These are phyloP conservation scores for Rubia tinctorum DNA, from an alignment of 305 asterid species.

Conservation along the genomic window DNA sequence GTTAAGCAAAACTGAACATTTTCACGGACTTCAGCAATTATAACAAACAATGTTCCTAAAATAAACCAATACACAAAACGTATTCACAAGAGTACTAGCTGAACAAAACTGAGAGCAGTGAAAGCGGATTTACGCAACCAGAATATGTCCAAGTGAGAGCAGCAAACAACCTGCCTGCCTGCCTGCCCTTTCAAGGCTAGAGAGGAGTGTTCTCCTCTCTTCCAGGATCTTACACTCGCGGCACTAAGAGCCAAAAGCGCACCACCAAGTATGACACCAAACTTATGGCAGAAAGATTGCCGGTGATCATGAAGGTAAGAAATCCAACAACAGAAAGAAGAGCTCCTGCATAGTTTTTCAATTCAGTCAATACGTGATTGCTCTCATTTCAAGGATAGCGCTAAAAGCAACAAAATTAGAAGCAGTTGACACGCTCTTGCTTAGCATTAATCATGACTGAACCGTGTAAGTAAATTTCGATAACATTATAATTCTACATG, in stretches of 20 bases:
- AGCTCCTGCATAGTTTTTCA: slow-evolving; percentile 49
- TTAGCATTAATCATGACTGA: slow-evolving; percentile 40
- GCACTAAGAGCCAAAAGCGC: slow-evolving; percentile 79
- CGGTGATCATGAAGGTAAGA: slow-evolving; percentile 80
- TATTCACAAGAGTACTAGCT: no score
- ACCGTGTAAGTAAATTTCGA: no score
- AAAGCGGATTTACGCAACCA: background rate
- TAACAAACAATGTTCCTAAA: no score
- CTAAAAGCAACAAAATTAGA: background rate
- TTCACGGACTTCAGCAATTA: no score
- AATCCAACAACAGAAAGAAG: slow-evolving; percentile 78
- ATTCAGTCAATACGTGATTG: slow-evolving; percentile 13
- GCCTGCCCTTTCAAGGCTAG: slow-evolving; percentile 78
- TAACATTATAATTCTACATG: no score
- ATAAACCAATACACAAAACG: no score
- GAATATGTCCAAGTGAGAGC: background rate
- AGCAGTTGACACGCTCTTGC: slow-evolving; percentile 6
- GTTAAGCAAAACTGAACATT: no score
- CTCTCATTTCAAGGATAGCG: background rate
- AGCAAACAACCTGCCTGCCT: no score
- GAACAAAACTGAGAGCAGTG: background rate
- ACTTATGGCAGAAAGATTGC: slow-evolving; percentile 83
- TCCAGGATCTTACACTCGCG: slow-evolving; percentile 82
- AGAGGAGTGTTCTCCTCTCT: slow-evolving; percentile 58
- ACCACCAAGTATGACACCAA: slow-evolving; percentile 89